Evolutionary conservation across 306 rosid species (phyloP).

Genomic region (Begonia peltatifolia): DNA sequence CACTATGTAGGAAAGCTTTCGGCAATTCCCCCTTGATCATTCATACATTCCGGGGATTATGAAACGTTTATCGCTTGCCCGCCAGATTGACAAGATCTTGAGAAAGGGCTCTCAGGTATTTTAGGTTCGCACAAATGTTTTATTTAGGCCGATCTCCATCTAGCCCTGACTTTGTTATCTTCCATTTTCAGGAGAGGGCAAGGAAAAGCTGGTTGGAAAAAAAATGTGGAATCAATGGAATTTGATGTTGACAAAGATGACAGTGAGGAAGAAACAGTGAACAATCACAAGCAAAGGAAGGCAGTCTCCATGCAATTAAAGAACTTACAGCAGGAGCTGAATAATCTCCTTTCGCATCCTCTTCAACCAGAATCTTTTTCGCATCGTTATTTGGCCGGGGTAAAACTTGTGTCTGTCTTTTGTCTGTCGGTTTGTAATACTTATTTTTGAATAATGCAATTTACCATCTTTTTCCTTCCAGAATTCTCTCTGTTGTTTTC

Average conservation of each 20-base stretch:
- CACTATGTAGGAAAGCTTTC: slow-evolving; percentile 46
- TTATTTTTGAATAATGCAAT: neutral
- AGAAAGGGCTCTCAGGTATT: slow-evolving; percentile 79
- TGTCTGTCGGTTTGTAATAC: neutral
- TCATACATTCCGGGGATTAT: slow-evolving; percentile 84
- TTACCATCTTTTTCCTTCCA: neutral
- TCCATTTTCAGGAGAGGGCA: slow-evolving; percentile 46
- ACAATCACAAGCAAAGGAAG: slow-evolving; percentile 51
- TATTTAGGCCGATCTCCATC: neutral
- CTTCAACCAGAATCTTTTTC: slow-evolving; percentile 75
- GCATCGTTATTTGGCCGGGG: slow-evolving; percentile 85
- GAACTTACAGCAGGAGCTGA: slow-evolving; percentile 78
- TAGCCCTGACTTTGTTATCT: neutral
- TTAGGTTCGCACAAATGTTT: neutral
- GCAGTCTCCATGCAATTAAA: slow-evolving; percentile 41
- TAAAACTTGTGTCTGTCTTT: slow-evolving; percentile 12
- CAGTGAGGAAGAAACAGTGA: slow-evolving; percentile 75
- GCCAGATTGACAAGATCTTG: slow-evolving; percentile 77
- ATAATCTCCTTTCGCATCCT: slow-evolving; percentile 54
- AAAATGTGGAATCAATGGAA: slow-evolving; percentile 65
- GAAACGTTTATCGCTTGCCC: slow-evolving; percentile 70
- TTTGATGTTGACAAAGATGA: slow-evolving; percentile 44
- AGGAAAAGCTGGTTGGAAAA: slow-evolving; percentile 70
- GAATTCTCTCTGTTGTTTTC: neutral
- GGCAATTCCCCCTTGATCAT: slow-evolving; percentile 67